phyloP scores from a whole-genome alignment of 202 grass and related monocot genomes.

The Panicum virgatum region DNA sequence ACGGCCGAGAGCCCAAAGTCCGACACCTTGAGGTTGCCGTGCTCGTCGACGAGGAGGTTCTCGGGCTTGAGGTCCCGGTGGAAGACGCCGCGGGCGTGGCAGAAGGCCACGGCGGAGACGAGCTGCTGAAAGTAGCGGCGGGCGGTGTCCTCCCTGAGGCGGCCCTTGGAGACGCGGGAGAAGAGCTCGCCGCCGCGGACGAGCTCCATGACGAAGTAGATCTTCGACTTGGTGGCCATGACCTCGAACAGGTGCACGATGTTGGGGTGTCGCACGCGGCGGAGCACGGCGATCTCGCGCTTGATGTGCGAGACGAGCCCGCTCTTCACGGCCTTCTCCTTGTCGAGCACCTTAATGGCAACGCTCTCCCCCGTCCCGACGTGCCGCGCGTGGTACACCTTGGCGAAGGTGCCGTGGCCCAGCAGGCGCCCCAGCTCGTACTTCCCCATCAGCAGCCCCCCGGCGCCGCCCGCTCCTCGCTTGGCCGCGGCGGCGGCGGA shows the following conservation, averaged over 20 bases:
- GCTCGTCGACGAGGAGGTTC: conserved; percentile 90
- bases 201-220: conserved; percentile 99
- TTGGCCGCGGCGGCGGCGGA: conserved; percentile 36
- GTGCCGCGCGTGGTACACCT: conserved; percentile 83
- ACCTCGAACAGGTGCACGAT: conserved; percentile 95
- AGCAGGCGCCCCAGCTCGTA: conserved; percentile 88
- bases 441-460: conserved; percentile 57
- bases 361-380: conserved; percentile 55
- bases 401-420: conserved; percentile 84
- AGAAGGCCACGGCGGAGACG: conserved; percentile 79
- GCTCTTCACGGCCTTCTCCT: conserved; percentile 72
- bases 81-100: conserved; percentile 93
- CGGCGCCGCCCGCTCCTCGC: conserved; percentile 5
- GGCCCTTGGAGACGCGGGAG: conserved; percentile 82
- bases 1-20: conserved; percentile 94
- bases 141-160: conserved; percentile 88
- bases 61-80: conserved; percentile 97
- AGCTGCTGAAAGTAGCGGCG: conserved; percentile 96
- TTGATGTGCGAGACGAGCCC: conserved; percentile 85
- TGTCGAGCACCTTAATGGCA: conserved; percentile 93
- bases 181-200: conserved; percentile 96
- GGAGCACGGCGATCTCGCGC: conserved; percentile 92
- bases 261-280: conserved; percentile 91
- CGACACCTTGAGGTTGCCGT: conserved; percentile 84
- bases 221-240: conserved; percentile 97